phyloP scores from a whole-genome alignment of 768 basidiomycete genomes.

The Panaeolus papilionaceus region DNA sequence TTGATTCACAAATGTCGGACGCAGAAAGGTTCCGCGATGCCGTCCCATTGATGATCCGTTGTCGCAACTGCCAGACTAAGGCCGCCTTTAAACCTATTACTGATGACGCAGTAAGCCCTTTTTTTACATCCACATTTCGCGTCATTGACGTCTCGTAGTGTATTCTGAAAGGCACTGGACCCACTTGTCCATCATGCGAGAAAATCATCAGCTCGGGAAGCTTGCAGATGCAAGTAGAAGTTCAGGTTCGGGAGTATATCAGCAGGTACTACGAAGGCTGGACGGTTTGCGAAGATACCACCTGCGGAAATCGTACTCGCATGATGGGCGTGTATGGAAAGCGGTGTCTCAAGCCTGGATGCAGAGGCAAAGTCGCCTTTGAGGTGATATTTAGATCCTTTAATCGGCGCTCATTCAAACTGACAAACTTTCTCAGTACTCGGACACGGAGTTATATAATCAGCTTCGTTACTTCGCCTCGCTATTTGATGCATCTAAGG shows the following conservation, averaged over 20 bases:
- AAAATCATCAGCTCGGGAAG: slow-evolving; percentile 59
- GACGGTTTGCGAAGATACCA: slow-evolving; percentile 86
- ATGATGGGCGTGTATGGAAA: slow-evolving; percentile 94
- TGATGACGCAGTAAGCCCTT: slow-evolving; percentile 58
- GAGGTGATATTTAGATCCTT: slow-evolving; percentile 60
- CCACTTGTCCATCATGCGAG: slow-evolving; percentile 74
- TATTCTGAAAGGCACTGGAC: slow-evolving; percentile 67
- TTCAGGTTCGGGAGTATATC: slow-evolving; percentile 81
- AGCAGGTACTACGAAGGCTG: slow-evolving; percentile 88
- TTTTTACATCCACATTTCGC: not conserved
- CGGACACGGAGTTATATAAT: slow-evolving; percentile 85
- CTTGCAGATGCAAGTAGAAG: slow-evolving; percentile 84
- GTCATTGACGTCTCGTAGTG: slow-evolving; percentile 57
- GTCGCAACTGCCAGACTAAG: slow-evolving; percentile 72
- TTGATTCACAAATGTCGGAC: slow-evolving; percentile 92
- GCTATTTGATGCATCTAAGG: slow-evolving; percentile 79
- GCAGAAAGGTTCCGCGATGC: slow-evolving; percentile 85
- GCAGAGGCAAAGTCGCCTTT: slow-evolving; percentile 72
- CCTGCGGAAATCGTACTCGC: slow-evolving; percentile 85
- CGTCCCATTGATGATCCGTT: slow-evolving; percentile 74
- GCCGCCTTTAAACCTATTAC: slow-evolving; percentile 63
- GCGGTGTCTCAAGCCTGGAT: slow-evolving; percentile 74
- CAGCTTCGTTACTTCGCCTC: slow-evolving; percentile 86
- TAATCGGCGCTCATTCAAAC: not conserved
- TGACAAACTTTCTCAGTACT: slow-evolving; percentile 59